phyloP scores from a whole-genome alignment of 148 eudicot species.

The Cornus controversa region DNA sequence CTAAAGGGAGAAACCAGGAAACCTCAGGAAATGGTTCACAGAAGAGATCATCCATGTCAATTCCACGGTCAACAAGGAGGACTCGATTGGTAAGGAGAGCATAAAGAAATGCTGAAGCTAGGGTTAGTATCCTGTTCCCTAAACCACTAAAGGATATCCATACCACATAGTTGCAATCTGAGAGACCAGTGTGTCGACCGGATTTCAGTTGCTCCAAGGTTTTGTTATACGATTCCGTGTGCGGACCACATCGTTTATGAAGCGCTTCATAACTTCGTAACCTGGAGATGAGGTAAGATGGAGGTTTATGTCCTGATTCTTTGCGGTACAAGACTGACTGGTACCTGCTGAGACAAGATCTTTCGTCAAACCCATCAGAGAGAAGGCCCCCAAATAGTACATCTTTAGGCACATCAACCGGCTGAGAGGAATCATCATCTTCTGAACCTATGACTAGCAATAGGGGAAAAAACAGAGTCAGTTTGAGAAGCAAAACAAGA shows the following conservation, averaged over 20 bases:
- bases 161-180: slow-evolving; percentile 80
- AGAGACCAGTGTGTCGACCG: slow-evolving; percentile 23
- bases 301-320: slow-evolving; percentile 50
- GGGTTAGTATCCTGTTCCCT: slow-evolving; percentile 81
- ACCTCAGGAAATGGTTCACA: slow-evolving; percentile 89
- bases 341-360: slow-evolving; percentile 75
- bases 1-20: slow-evolving; percentile 85
- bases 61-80: slow-evolving; percentile 79
- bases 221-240: slow-evolving; percentile 61
- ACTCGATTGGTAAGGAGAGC: slow-evolving; percentile 83
- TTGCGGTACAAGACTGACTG: slow-evolving; percentile 54
- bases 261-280: slow-evolving; percentile 80
- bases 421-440: slow-evolving; percentile 21
- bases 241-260: slow-evolving; percentile 84
- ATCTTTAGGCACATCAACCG: slow-evolving; percentile 22
- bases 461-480: not conserved
- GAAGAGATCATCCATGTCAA: slow-evolving; percentile 74
- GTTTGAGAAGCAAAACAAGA: not conserved
- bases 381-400: slow-evolving; percentile 68
- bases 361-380: slow-evolving; percentile 48
- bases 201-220: slow-evolving; percentile 45
- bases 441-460: slow-evolving; percentile 18
- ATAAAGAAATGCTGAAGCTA: slow-evolving; percentile 82
- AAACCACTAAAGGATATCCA: slow-evolving; percentile 94
- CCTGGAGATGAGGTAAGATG: slow-evolving; percentile 71